phyloP scores from a whole-genome alignment of 164 flowering plant genomes.

The Chimonanthus praecox region DNA sequence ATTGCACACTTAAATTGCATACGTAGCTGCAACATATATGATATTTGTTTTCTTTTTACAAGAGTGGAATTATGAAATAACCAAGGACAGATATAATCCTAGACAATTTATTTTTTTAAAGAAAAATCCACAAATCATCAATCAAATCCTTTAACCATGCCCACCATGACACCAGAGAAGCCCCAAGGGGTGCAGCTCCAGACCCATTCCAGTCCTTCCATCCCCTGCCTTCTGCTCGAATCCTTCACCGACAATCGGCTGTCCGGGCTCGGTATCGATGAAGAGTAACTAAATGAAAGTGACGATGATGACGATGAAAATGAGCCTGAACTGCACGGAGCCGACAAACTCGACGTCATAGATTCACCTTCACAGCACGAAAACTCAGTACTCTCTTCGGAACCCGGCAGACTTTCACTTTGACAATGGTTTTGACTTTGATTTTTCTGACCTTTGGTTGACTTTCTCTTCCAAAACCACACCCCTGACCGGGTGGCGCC shows the following conservation, averaged over 20 bases:
- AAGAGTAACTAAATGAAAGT: too few species aligned
- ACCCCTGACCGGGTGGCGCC: neutral
- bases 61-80: too few species aligned
- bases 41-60: too few species aligned
- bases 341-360: neutral
- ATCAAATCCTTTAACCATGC: neutral
- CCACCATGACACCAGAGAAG: neutral
- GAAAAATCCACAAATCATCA: neutral
- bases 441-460: neutral
- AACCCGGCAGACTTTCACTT: neutral
- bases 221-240: neutral
- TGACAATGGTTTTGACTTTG: neutral
- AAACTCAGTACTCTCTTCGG: neutral
- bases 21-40: too few species aligned
- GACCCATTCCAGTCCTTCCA: neutral
- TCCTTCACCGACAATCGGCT: too few species aligned
- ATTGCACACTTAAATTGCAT: too few species aligned
- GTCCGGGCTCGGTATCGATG: too few species aligned
- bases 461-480: constrained; percentile 3
- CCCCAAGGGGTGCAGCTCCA: neutral
- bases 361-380: constrained; percentile 2
- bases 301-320: neutral
- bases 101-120: too few species aligned
- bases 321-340: neutral
- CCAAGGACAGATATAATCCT: too few species aligned